phyloP scores from a whole-genome alignment of 305 asterid species.

The Salvia sclarea region DNA sequence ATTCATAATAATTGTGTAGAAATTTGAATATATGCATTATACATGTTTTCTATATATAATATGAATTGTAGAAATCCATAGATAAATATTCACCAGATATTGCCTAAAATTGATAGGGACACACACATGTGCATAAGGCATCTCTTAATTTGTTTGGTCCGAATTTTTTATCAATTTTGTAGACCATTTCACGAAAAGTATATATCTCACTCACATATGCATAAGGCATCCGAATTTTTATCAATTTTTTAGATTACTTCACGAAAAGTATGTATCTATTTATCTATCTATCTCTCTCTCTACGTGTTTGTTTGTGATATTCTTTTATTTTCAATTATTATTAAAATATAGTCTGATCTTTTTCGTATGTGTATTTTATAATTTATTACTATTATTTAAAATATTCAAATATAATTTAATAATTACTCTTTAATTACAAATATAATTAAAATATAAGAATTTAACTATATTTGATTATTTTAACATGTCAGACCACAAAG shows the following conservation, averaged over 20 bases:
- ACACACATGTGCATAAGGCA: not conserved
- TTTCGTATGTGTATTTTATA: no score
- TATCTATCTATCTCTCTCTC: not conserved
- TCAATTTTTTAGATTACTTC: not conserved
- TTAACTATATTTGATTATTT: no score
- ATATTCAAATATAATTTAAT: no score
- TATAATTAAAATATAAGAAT: no score
- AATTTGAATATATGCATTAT: no score
- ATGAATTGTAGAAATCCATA: not conserved
- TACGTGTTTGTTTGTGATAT: no score
- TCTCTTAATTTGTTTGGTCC: conserved; percentile 13
- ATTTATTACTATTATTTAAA: no score
- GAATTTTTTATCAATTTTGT: not conserved
- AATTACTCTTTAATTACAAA: no score
- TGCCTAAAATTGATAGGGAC: not conserved
- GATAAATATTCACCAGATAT: not conserved
- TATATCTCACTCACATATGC: not conserved
- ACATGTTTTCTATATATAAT: no score
- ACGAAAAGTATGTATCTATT: not conserved
- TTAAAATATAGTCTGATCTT: no score
- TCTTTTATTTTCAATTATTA: not conserved
- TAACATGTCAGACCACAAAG: no score
- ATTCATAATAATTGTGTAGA: no score
- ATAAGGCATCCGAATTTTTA: not conserved
- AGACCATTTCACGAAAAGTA: not conserved